These are phyloP conservation scores for Aureobasidium leucospermi DNA, from an alignment of 2,329 filamentous ascomycete species.

Conservation along the genomic window DNA sequence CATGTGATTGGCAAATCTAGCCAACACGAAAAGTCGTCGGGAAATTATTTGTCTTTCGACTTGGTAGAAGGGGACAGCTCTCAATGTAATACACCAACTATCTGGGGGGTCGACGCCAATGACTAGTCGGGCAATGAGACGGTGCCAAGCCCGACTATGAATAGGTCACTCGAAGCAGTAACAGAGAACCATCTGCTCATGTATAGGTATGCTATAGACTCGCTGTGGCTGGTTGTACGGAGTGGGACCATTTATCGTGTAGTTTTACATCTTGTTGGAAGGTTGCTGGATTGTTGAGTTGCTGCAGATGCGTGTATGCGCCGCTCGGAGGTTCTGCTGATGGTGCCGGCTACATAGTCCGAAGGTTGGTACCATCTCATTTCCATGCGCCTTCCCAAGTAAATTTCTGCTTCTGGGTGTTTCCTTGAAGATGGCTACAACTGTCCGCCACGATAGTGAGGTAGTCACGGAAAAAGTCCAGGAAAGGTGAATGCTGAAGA, in stretches of 20 bases:
- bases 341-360: neutral
- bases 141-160: slow-evolving; percentile 6
- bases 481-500: too few relatives aligned
- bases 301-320: neutral
- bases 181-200: neutral
- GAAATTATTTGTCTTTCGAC: too few relatives aligned
- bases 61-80: neutral
- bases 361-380: neutral
- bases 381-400: neutral
- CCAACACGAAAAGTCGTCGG: neutral
- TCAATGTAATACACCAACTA: neutral
- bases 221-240: too few relatives aligned
- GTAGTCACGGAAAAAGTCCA: neutral
- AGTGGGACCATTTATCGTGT: neutral
- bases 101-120: neutral
- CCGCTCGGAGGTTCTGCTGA: neutral
- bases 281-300: neutral
- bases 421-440: neutral
- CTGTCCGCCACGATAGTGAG: neutral
- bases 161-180: neutral
- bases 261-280: neutral
- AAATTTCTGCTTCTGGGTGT: neutral
- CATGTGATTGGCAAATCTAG: neutral
- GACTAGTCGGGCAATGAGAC: neutral
- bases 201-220: neutral